Conservation (phyloP, 306 rosid genomes). For the Gynostemma pentaphyllum region DNA sequence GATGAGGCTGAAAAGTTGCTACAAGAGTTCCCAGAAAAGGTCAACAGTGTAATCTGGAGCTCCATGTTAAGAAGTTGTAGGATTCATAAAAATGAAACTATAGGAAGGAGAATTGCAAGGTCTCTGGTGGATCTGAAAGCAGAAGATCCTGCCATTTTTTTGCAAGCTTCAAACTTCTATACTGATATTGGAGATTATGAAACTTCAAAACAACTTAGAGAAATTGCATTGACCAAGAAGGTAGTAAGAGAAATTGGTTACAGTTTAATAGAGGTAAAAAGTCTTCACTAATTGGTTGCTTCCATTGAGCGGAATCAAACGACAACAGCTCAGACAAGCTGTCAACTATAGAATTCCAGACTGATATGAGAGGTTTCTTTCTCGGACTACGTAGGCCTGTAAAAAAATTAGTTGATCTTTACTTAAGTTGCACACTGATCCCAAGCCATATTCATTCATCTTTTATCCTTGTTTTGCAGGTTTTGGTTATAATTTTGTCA, state of each 20-base stretch:
- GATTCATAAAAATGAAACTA: slow-evolving; percentile 41
- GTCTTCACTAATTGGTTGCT: slow-evolving; percentile 1
- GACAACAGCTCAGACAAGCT: neutral
- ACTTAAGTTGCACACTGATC: neutral
- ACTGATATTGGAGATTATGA: slow-evolving; percentile 65
- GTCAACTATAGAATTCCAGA: slow-evolving; percentile 1
- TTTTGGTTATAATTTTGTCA: neutral
- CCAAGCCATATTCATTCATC: neutral
- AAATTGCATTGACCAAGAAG: slow-evolving; percentile 46
- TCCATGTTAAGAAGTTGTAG: slow-evolving; percentile 72
- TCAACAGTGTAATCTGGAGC: slow-evolving; percentile 53
- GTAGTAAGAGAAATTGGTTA: slow-evolving; percentile 58
- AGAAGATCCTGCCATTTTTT: slow-evolving; percentile 51
- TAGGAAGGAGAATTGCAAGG: slow-evolving; percentile 51
- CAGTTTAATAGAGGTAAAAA: slow-evolving; percentile 55
- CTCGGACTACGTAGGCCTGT: neutral
- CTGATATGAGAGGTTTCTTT: slow-evolving; percentile 1
- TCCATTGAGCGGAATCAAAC: neutral
- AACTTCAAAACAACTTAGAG: slow-evolving; percentile 42
- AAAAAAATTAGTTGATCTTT: neutral
- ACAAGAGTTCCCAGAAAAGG: slow-evolving; percentile 24
- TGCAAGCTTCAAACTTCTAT: slow-evolving; percentile 63
- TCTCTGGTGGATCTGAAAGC: slow-evolving; percentile 45
- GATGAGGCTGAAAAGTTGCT: slow-evolving; percentile 62
- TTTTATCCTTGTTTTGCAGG: neutral